Conservation (phyloP, 441 rosid genomes). For the Euphorbia schlechtendalii region DNA sequence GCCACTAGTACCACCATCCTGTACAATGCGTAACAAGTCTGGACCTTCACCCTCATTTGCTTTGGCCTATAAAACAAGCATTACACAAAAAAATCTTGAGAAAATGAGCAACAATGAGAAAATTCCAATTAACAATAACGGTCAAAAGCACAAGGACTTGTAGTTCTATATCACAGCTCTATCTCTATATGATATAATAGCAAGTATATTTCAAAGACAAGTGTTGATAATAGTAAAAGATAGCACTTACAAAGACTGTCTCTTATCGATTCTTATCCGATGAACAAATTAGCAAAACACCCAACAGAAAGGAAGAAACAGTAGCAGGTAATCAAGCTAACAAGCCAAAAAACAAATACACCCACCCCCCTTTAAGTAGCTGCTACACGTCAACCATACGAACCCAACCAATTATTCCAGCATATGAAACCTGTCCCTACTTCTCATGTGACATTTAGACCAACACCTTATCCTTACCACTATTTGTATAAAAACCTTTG, state of each 20-base stretch:
- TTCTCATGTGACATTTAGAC: not conserved
- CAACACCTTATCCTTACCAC: not conserved
- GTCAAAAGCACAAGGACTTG: not conserved
- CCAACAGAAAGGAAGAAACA: too few relatives aligned
- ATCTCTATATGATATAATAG: not conserved
- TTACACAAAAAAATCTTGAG: conserved; percentile 12
- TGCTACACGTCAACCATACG: not conserved
- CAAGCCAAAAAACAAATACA: not conserved
- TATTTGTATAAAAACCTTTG: not conserved
- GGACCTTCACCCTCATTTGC: conserved; percentile 98
- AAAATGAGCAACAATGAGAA: conserved; percentile 7
- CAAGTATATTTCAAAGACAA: not conserved
- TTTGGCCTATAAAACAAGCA: conserved; percentile 58
- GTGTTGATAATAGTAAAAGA: conserved; percentile 1
- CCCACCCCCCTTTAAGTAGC: not conserved
- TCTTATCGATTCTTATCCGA: not conserved
- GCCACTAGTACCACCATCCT: conserved; percentile 72
- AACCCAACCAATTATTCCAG: not conserved
- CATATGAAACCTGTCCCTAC: not conserved
- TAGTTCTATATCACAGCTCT: conserved; percentile 1
- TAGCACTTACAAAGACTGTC: not conserved
- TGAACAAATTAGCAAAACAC: not conserved
- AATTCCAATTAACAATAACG: conserved; percentile 7
- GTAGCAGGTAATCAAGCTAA: not conserved
- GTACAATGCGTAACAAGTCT: conserved; percentile 69